A percentile compares a stretch with the other conserved stretches of the same genome.
Evolutionary conservation across 2,329 filamentous ascomycete species (phyloP).

Genomic region (Lecanosticta acicola): DNA sequence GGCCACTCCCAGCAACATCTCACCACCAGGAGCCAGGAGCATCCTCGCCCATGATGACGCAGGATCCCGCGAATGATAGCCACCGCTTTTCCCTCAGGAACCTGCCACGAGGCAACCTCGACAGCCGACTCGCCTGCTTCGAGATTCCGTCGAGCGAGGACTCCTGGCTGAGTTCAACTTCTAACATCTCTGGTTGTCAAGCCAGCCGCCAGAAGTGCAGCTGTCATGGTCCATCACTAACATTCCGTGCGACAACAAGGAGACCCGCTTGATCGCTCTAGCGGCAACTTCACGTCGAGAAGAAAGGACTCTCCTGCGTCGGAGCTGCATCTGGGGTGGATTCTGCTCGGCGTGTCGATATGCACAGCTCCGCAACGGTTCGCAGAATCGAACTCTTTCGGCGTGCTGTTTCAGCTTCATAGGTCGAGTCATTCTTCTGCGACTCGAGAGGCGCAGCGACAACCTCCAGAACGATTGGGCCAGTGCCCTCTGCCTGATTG

Average conservation of each 20-base stretch:
- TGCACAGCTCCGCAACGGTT: neutral
- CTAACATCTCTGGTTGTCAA: slow-evolving; percentile 2
- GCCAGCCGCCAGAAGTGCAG: neutral
- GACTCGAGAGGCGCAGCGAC: neutral
- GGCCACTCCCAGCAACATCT: neutral
- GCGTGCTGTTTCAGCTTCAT: slow-evolving; percentile 4
- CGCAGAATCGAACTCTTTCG: neutral
- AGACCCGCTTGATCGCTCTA: too few relatives aligned
- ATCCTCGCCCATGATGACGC: neutral
- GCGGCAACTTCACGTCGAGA: too few relatives aligned
- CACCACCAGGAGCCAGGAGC: neutral
- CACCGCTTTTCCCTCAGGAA: neutral
- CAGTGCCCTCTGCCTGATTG: neutral
- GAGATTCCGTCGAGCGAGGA: too few relatives aligned
- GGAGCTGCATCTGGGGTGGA: too few relatives aligned
- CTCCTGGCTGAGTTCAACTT: too few relatives aligned
- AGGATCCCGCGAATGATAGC: neutral
- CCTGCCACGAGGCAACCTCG: too few relatives aligned
- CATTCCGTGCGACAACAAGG: too few relatives aligned
- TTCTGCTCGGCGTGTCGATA: too few relatives aligned
- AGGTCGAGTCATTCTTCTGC: slow-evolving; percentile 4
- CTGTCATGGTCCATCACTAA: too few relatives aligned
- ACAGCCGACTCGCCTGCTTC: too few relatives aligned
- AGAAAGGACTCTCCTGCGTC: neutral
- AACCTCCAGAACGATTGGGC: slow-evolving; percentile 1